Conservation (phyloP, 352 stramenopile genomes). For the Phytophthora nicotianae region DNA sequence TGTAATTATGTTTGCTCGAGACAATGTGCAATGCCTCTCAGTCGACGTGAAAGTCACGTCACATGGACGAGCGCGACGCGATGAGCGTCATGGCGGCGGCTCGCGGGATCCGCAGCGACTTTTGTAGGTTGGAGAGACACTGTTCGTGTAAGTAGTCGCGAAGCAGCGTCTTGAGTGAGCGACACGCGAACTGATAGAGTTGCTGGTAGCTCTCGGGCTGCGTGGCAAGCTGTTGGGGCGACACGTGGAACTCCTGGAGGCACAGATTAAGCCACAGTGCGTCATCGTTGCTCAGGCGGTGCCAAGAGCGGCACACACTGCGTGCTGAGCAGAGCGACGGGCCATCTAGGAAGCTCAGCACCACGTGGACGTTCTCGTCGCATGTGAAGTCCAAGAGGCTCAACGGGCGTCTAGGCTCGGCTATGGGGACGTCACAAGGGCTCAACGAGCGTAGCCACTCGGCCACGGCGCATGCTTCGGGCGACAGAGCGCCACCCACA, state of each 20-base stretch:
- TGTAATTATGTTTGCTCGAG: slow-evolving; percentile 23
- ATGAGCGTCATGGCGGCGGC: slow-evolving; percentile 66
- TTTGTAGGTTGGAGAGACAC: slow-evolving; percentile 72
- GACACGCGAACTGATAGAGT: slow-evolving; percentile 78
- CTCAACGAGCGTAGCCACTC: slow-evolving; percentile 43
- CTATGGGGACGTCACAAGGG: slow-evolving; percentile 26
- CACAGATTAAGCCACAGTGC: slow-evolving; percentile 72
- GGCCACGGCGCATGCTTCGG: slow-evolving; percentile 36
- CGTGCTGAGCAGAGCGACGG: slow-evolving; percentile 61
- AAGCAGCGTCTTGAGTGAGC: slow-evolving; percentile 76
- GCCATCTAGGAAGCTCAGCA: slow-evolving; percentile 77
- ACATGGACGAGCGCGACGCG: slow-evolving; percentile 31
- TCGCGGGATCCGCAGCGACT: slow-evolving; percentile 69
- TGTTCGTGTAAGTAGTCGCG: slow-evolving; percentile 84
- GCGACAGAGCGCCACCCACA: slow-evolving; percentile 32
- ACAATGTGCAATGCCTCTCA: background rate
- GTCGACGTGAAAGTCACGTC: slow-evolving; percentile 13
- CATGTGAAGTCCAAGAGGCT: slow-evolving; percentile 74
- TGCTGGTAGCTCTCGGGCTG: slow-evolving; percentile 68
- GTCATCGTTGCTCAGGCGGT: slow-evolving; percentile 58
- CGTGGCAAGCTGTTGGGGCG: slow-evolving; percentile 64
- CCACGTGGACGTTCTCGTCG: slow-evolving; percentile 68
- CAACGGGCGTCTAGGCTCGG: slow-evolving; percentile 23
- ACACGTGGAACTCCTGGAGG: slow-evolving; percentile 74
- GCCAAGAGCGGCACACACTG: slow-evolving; percentile 65